Conservation (phyloP, 2,329 filamentous ascomycete species). For the Ophiostoma tasmaniense region DNA sequence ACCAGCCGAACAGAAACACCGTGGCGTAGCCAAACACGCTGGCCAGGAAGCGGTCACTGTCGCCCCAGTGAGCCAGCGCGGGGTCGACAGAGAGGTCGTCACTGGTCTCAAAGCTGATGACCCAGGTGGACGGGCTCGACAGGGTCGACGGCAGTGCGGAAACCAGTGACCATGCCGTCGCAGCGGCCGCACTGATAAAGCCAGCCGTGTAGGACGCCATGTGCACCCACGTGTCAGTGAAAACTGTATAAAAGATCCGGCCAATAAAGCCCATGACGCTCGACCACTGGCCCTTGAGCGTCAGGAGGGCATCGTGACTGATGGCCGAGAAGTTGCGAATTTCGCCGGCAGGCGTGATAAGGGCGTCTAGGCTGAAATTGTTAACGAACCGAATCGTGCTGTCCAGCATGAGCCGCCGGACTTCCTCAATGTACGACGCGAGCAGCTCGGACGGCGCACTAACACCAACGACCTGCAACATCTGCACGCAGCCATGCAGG, state of each 20-base stretch:
- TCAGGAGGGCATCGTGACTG: slow-evolving; percentile 60
- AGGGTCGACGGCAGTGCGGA: slow-evolving; percentile 30
- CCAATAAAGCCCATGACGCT: slow-evolving; percentile 34
- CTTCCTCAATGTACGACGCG: slow-evolving; percentile 23
- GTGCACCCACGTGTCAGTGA: slow-evolving; percentile 29
- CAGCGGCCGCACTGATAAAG: slow-evolving; percentile 20
- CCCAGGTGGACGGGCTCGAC: slow-evolving; percentile 46
- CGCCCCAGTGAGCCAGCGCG: slow-evolving; percentile 58
- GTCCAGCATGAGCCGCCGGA: slow-evolving; percentile 35
- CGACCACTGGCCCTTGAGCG: slow-evolving; percentile 47
- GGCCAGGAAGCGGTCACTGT: slow-evolving; percentile 57
- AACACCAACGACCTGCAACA: slow-evolving; percentile 27
- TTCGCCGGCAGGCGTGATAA: slow-evolving; percentile 47
- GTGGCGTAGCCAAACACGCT: slow-evolving; percentile 75
- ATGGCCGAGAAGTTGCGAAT: slow-evolving; percentile 69
- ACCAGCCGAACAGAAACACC: slow-evolving; percentile 61
- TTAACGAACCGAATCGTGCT: slow-evolving; percentile 41
- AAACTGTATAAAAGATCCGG: slow-evolving; percentile 34
- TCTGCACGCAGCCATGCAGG: slow-evolving; percentile 19
- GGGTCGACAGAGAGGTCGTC: slow-evolving; percentile 39
- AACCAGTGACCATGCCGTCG: slow-evolving; percentile 24
- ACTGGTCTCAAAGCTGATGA: slow-evolving; percentile 45
- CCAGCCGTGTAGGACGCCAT: slow-evolving; percentile 22
- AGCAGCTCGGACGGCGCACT: slow-evolving; percentile 19
- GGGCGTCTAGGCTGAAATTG: slow-evolving; percentile 43